These are phyloP conservation scores for Syncephalastrum contaminatum DNA, from an alignment of 371 early-diverging fungal species.

Conservation along the genomic window DNA sequence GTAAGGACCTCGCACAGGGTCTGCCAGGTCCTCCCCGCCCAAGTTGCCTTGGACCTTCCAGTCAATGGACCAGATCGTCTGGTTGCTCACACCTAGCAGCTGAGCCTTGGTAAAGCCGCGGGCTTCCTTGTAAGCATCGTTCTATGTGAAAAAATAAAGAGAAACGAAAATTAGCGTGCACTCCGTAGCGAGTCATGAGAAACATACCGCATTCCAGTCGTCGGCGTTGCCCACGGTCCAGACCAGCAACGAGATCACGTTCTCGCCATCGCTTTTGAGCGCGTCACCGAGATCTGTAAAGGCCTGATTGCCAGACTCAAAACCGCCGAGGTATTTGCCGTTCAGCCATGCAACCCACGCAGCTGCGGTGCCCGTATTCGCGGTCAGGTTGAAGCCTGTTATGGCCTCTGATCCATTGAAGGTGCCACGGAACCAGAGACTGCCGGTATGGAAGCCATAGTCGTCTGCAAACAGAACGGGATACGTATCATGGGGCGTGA, in stretches of 20 bases:
- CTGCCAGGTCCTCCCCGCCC: conserved; percentile 8
- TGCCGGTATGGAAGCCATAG: conserved; percentile 15
- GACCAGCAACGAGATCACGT: conserved; percentile 13
- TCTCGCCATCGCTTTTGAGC: conserved; percentile 1
- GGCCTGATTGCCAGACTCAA: conserved; percentile 3
- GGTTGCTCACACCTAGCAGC: conserved; percentile 8
- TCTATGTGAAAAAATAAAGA: no score
- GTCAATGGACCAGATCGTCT: not conserved
- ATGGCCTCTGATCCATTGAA: conserved; percentile 7
- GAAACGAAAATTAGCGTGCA: no score
- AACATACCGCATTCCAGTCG: no score
- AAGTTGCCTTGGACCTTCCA: conserved; percentile 16
- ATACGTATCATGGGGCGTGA: conserved; percentile 7
- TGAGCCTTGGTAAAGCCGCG: conserved; percentile 18
- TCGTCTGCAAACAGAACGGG: conserved; percentile 15
- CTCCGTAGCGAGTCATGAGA: no score
- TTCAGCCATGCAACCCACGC: conserved; percentile 15
- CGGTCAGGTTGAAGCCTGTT: conserved; percentile 4
- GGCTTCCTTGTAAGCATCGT: conserved; percentile 14
- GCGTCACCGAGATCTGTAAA: conserved; percentile 2
- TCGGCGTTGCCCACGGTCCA: no score
- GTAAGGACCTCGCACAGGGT: conserved; percentile 8
- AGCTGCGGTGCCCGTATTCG: conserved; percentile 10
- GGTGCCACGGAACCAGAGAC: conserved; percentile 14
- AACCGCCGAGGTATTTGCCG: conserved; percentile 15